phyloP scores from a whole-genome alignment of 169 alveolate species.

The Plasmodium cynomolgi region DNA sequence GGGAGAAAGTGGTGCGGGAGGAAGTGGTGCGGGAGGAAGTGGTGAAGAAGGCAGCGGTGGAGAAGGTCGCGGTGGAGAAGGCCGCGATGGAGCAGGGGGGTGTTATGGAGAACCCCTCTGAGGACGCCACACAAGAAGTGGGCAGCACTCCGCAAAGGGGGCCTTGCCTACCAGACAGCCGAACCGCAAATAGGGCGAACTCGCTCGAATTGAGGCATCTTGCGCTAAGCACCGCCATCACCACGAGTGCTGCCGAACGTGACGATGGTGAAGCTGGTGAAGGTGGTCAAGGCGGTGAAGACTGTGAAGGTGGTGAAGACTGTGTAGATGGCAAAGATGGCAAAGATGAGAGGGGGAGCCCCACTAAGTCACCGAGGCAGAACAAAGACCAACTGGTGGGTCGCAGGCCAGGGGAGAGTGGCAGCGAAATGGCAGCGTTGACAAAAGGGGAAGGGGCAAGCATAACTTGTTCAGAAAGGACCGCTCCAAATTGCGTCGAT shows the following conservation, averaged over 20 bases:
- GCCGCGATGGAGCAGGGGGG: neutral
- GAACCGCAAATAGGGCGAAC: neutral
- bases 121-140: neutral
- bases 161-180: neutral
- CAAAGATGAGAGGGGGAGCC: neutral
- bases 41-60: no score
- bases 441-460: neutral
- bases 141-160: neutral
- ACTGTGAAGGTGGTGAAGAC: neutral
- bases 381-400: neutral
- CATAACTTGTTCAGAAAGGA: neutral
- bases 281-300: no score
- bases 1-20: neutral
- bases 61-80: no score
- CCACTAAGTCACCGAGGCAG: neutral
- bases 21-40: neutral
- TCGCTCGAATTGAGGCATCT: neutral
- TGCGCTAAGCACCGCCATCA: neutral
- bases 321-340: neutral
- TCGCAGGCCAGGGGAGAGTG: neutral
- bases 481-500: neutral
- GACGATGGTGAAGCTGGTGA: neutral
- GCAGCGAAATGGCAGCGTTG: neutral
- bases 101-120: neutral
- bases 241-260: neutral